Conservation (phyloP, 345 rosid genomes). For the Pugionium cornutum region DNA sequence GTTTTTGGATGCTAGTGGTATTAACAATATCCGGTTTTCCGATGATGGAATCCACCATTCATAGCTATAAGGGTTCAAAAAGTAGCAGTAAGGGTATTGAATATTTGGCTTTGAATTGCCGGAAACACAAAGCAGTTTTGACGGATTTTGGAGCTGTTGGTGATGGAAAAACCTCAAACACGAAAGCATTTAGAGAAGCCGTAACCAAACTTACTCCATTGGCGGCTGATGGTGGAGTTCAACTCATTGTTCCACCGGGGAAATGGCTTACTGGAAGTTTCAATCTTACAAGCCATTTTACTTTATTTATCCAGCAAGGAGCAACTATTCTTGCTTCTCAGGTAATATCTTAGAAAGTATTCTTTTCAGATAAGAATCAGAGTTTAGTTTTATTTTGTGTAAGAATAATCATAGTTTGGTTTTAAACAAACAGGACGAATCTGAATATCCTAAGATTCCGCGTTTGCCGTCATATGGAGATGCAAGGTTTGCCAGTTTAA, state of each 20-base stretch:
- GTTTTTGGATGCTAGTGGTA: too few species aligned
- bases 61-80: too few species aligned
- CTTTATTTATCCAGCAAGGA: conserved; percentile 37
- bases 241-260: conserved; percentile 54
- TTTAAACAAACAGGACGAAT: conserved; percentile 52
- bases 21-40: not conserved
- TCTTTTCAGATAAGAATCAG: not conserved
- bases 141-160: conserved; percentile 53
- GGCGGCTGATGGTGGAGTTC: conserved; percentile 39
- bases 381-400: too few species aligned
- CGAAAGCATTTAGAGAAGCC: conserved; percentile 50
- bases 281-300: too few species aligned
- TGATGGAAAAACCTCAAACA: too few species aligned
- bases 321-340: conserved; percentile 68
- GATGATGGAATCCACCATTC: conserved; percentile 17
- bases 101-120: conserved; percentile 24
- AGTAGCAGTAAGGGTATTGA: not conserved
- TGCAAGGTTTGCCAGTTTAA: conserved; percentile 58
- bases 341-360: conserved; percentile 27
- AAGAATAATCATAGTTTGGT: not conserved
- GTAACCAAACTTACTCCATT: conserved; percentile 46
- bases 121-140: conserved; percentile 59
- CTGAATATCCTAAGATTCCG: conserved; percentile 58
- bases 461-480: conserved; percentile 68
- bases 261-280: conserved; percentile 78